Percentiles rank a stretch among this genome's conserved stretches.
phyloP scores from a whole-genome alignment of 2,329 filamentous ascomycete species.

The Paraphoma chrysanthemicola region DNA sequence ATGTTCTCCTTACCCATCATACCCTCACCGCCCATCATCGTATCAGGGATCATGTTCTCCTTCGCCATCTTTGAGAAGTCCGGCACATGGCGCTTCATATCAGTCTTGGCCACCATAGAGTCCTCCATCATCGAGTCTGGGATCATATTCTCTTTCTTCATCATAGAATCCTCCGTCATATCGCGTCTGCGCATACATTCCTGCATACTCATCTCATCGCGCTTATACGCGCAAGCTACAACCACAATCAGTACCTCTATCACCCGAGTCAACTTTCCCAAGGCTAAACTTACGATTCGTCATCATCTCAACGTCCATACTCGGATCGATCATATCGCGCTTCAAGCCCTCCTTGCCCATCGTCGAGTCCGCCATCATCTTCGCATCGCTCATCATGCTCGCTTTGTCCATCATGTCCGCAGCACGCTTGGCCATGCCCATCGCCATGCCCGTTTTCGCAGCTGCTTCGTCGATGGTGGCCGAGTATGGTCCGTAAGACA shows the following conservation, averaged over 20 bases:
- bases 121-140: not conserved
- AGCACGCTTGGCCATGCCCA: not conserved
- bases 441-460: not conserved
- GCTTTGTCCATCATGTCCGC: not conserved
- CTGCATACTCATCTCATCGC: too few species aligned
- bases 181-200: too few species aligned
- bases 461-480: not conserved
- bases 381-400: not conserved
- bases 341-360: not conserved
- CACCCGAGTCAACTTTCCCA: too few species aligned
- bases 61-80: not conserved
- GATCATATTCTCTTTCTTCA: not conserved
- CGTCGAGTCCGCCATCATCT: not conserved
- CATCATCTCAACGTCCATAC: too few species aligned
- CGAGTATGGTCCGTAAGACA: slow-evolving; percentile 2
- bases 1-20: not conserved
- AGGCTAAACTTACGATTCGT: too few species aligned
- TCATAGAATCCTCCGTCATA: not conserved
- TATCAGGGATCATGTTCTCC: too few species aligned
- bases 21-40: not conserved
- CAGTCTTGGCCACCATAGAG: not conserved
- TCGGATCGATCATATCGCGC: not conserved
- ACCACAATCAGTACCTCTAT: too few species aligned
- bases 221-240: too few species aligned
- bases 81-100: not conserved